These are phyloP conservation scores for Aspergillus pseudoterreus DNA, from an alignment of 2,329 filamentous ascomycete species.

Conservation along the genomic window DNA sequence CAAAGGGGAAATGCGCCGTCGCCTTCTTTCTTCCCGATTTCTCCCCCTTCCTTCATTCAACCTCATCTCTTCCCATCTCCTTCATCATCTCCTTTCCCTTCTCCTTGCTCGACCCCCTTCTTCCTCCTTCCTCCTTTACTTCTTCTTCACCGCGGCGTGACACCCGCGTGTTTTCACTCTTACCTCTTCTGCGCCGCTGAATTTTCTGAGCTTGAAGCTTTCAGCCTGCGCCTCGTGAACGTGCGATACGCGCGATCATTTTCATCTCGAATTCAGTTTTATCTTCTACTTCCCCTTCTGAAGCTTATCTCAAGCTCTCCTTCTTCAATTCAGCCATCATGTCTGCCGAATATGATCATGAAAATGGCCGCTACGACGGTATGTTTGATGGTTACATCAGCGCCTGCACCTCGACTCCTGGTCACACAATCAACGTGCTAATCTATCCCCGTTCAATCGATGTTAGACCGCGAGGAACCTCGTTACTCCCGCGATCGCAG, in stretches of 20 bases:
- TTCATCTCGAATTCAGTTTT: background rate
- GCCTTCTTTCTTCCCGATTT: slow-evolving; percentile 10
- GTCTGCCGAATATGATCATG: slow-evolving; percentile 60
- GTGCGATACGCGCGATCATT: background rate
- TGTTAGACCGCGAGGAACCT: slow-evolving; percentile 49
- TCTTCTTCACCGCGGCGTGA: background rate
- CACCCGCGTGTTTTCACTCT: background rate
- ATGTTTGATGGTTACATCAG: slow-evolving; percentile 21
- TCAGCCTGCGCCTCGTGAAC: background rate
- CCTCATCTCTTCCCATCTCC: slow-evolving; percentile 10
- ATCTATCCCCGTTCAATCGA: slow-evolving; percentile 9
- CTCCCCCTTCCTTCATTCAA: slow-evolving; percentile 18
- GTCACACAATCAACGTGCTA: slow-evolving; percentile 11
- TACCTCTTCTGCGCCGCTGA: background rate
- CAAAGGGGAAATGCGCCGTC: background rate
- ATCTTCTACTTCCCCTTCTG: background rate
- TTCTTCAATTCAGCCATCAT: slow-evolving; percentile 25
- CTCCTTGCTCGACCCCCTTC: background rate
- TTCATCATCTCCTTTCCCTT: slow-evolving; percentile 5
- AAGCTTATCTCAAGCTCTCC: slow-evolving; percentile 18
- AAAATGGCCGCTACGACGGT: slow-evolving; percentile 65
- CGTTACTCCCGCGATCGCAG: slow-evolving; percentile 65
- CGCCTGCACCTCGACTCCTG: slow-evolving; percentile 3
- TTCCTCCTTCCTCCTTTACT: background rate
- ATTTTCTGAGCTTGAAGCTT: slow-evolving; percentile 6